Evolutionary conservation across 805 yeast genomes (phyloP), one percentile per base, ranked within the genome.

Genomic region (Sungouiella thailandica): DNA sequence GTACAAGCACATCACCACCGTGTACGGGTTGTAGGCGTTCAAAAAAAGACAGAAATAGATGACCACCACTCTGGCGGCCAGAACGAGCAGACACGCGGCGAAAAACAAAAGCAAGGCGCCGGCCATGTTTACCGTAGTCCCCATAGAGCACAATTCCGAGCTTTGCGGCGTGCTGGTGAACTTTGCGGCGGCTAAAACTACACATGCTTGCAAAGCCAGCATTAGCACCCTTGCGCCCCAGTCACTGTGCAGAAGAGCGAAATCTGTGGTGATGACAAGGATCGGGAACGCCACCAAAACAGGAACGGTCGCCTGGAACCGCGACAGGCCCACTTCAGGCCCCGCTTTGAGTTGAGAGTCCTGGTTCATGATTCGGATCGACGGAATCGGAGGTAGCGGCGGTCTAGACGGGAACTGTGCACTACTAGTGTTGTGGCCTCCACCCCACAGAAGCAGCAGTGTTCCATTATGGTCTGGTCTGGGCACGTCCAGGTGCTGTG

Each of bases 271-370:
- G 25, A 60, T 34, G 17, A 60, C 47, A 29, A 57, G 36, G 25
- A 58, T 44, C 8, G 65, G 62, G 19, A 59, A 47, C 4, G 66
- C 55, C 29, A 56, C 51, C 18, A 62, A 43, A 17, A 58, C 54
- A 1, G 68, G 68, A 20, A 62, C 42, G 3, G 65, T 50, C n/a
- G 53, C 47, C 22, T 52, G 31, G 20, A 57, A 23, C 16, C n/a
- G 15, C 3, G 25, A 5, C n/a, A 25, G 12, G 8, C 13, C 23
- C 14, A 7, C 4, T 4, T 29, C 25, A 45, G 14, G 34, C 20
- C 8, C 23, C 6, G 36, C n/a, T 24, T 29, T n/a, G 22, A 25
- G 13, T 14, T 14, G 10, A 31, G 24, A 13, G 17, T 22, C 30
- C 16, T 39, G 32, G 24, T 32, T 33, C 13, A 36, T 31, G 30